Conservation (phyloP, 305 asterid genomes). For the Fraxinus floribunda region DNA sequence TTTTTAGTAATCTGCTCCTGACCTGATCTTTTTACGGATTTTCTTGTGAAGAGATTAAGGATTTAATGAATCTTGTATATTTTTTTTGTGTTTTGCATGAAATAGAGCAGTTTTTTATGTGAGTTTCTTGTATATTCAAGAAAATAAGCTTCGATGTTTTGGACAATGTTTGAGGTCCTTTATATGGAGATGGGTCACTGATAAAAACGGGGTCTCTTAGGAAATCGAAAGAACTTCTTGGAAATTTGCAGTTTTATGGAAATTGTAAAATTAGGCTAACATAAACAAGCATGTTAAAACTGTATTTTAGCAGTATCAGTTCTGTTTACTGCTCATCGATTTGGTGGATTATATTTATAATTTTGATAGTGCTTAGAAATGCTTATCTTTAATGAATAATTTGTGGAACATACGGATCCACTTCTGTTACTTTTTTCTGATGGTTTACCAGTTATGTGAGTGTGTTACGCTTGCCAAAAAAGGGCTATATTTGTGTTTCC, state of each 20-base stretch:
- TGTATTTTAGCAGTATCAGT: neutral
- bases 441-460: neutral
- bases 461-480: neutral
- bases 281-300: neutral
- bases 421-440: neutral
- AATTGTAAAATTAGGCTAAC: neutral
- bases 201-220: neutral
- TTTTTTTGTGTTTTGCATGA: neutral
- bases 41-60: neutral
- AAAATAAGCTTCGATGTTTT: conserved; percentile 13
- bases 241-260: neutral
- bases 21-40: neutral
- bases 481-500: neutral
- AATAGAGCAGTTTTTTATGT: neutral
- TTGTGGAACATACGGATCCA: neutral
- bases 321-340: neutral
- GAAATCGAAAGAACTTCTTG: neutral
- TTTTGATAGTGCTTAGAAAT: neutral
- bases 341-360: neutral
- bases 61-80: neutral
- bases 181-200: neutral
- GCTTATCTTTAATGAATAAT: neutral
- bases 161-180: neutral
- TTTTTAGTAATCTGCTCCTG: neutral
- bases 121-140: conserved; percentile 15